These are phyloP conservation scores for Epichloe amarillans DNA, from an alignment of 2,329 filamentous ascomycete species.

Conservation along the genomic window DNA sequence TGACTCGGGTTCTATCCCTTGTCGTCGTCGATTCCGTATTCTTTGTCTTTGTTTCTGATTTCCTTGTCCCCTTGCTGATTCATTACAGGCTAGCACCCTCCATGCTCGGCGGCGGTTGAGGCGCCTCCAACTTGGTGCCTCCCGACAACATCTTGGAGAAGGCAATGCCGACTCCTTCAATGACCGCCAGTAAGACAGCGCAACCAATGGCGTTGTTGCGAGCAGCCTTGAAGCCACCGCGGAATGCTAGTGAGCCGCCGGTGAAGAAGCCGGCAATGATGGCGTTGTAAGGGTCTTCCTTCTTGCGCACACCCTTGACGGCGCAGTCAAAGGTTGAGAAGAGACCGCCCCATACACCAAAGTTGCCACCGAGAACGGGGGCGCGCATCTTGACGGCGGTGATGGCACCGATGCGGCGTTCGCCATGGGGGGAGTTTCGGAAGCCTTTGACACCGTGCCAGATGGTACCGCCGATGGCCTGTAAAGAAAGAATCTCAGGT, in stretches of 20 bases:
- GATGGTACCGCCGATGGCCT: slow-evolving; percentile 69
- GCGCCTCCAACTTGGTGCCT: slow-evolving; percentile 65
- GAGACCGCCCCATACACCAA: slow-evolving; percentile 92
- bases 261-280: slow-evolving; percentile 98
- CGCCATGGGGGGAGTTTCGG: slow-evolving; percentile 79
- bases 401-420: slow-evolving; percentile 87
- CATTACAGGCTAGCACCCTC: slow-evolving; percentile 16
- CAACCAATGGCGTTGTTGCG: slow-evolving; percentile 95
- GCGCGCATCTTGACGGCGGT: slow-evolving; percentile 96
- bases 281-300: slow-evolving; percentile 97
- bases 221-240: slow-evolving; percentile 83
- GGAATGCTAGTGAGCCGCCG: slow-evolving; percentile 77
- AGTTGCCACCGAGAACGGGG: slow-evolving; percentile 92
- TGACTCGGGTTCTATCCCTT: not conserved
- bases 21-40: not conserved
- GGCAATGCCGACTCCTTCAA: slow-evolving; percentile 93
- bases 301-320: slow-evolving; percentile 84
- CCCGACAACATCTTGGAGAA: slow-evolving; percentile 92
- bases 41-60: not conserved
- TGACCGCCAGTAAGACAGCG: slow-evolving; percentile 84
- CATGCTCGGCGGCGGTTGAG: slow-evolving; percentile 18
- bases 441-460: slow-evolving; percentile 98
- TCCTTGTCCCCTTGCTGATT: slow-evolving; percentile 2
- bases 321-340: slow-evolving; percentile 96
- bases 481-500: not conserved